These are phyloP conservation scores for Mucor velutinosus DNA, from an alignment of 371 early-diverging fungal genomes.

Conservation along the genomic window DNA sequence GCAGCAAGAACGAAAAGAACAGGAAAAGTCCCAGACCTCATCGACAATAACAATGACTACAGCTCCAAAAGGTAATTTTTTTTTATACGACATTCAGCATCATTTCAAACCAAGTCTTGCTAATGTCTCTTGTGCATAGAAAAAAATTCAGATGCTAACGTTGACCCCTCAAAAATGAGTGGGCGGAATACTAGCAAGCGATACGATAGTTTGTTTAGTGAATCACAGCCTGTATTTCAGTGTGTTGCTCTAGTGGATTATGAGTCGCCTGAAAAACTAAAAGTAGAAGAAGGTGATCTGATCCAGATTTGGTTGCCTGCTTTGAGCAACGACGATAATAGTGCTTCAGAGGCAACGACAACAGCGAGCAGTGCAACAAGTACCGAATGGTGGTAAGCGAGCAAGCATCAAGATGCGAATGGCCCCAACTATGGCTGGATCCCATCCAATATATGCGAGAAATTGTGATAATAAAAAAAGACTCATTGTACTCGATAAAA, in stretches of 20 bases:
- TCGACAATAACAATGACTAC: background rate
- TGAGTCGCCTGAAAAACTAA: conserved; percentile 18
- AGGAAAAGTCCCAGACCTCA: too few relatives aligned
- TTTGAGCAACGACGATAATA: background rate
- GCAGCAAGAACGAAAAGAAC: background rate
- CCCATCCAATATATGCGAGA: conserved; percentile 12
- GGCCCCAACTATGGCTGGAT: conserved; percentile 12
- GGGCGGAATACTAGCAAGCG: background rate
- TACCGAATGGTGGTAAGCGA: conserved; percentile 26
- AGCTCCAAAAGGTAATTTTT: background rate
- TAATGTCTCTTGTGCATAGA: background rate
- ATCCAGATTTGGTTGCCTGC: conserved; percentile 24
- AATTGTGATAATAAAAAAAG: conserved; percentile 21
- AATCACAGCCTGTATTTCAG: conserved; percentile 20
- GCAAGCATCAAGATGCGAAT: background rate
- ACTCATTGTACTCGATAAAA: too few relatives aligned
- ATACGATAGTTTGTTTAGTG: conserved; percentile 14
- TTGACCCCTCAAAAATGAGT: background rate
- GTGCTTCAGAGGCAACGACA: background rate
- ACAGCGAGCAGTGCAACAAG: background rate
- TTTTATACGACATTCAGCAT: background rate
- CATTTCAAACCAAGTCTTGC: background rate
- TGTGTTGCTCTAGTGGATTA: conserved; percentile 14
- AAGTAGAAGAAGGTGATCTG: conserved; percentile 19
- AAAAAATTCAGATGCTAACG: background rate